A percentile compares a stretch with the other conserved stretches of the same genome.
Evolutionary conservation across 2,329 filamentous ascomycete species (phyloP).

Genomic region (Fusarium sp.): DNA sequence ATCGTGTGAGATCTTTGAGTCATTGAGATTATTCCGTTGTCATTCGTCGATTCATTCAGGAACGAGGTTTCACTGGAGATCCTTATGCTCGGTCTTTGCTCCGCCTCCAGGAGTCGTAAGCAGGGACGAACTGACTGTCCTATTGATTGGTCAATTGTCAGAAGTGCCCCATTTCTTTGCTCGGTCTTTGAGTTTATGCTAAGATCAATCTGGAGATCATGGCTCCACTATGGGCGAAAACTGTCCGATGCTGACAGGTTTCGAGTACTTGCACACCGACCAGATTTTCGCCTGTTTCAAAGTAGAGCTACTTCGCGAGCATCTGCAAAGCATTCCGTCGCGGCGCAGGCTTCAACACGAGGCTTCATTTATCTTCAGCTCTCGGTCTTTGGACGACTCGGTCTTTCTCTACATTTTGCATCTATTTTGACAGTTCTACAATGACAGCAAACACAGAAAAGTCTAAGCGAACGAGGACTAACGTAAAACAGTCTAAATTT

Average conservation of each 20-base stretch:
- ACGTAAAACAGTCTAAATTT: conserved; percentile 39
- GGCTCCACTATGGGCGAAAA: background rate
- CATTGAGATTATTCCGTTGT: fast-evolving
- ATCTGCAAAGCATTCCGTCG: background rate
- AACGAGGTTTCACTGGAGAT: background rate
- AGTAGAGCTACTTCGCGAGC: background rate
- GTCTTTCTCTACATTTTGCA: background rate
- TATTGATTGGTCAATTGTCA: fast-evolving
- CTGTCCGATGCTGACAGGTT: background rate
- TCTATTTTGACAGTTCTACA: background rate
- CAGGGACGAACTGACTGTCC: background rate
- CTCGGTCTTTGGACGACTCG: conserved; percentile 22
- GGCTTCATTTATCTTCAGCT: background rate
- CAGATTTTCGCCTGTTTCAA: fast-evolving
- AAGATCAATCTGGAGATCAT: background rate
- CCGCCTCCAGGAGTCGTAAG: conserved; percentile 4
- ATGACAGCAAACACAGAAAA: background rate
- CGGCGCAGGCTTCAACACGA: background rate
- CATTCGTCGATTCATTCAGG: background rate
- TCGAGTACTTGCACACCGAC: background rate
- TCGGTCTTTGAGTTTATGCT: conserved; percentile 19
- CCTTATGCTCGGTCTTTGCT: conserved; percentile 14
- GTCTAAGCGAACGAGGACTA: conserved; percentile 34
- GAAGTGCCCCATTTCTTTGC: background rate
- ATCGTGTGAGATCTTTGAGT: too few relatives aligned